A percentile compares a stretch with the other conserved stretches of the same genome.
phyloP scores from a whole-genome alignment of 192 early-diverging fungal species.

The Backusella westeae region DNA sequence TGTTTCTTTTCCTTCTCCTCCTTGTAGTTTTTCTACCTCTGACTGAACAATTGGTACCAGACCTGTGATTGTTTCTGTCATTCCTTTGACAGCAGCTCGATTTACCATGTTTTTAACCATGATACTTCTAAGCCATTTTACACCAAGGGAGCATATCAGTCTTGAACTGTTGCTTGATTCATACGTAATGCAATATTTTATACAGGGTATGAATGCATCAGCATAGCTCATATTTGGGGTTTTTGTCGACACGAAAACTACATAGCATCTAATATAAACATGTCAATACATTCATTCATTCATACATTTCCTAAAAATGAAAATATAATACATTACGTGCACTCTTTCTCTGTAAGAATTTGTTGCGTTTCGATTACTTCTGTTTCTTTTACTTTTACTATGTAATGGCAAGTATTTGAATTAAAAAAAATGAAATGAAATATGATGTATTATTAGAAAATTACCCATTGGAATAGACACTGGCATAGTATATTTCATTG shows the following conservation, averaged over 20 bases:
- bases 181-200: conserved; percentile 70
- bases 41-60: conserved; percentile 42
- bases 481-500: conserved; percentile 62
- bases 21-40: conserved; percentile 28
- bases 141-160: conserved; percentile 52
- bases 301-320: not conserved
- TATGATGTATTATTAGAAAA: not conserved
- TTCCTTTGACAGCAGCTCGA: conserved; percentile 56
- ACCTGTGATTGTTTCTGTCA: conserved; percentile 48
- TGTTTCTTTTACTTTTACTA: conserved; percentile 68
- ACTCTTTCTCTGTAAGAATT: conserved; percentile 53
- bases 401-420: not conserved
- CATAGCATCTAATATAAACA: conserved; percentile 27
- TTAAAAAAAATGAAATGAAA: not conserved
- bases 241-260: conserved; percentile 41
- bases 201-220: conserved; percentile 63
- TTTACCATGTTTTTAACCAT: conserved; percentile 71
- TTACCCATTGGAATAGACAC: conserved; percentile 64
- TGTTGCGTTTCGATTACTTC: conserved; percentile 57
- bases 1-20: not conserved
- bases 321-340: conserved; percentile 35
- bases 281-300: not conserved
- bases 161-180: conserved; percentile 46
- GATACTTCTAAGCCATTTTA: conserved; percentile 66
- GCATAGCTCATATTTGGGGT: conserved; percentile 66